Base-by-base conservation (phyloP, 2,329 filamentous ascomycete genomes). In the Mollisiaceae sp. region DNA sequence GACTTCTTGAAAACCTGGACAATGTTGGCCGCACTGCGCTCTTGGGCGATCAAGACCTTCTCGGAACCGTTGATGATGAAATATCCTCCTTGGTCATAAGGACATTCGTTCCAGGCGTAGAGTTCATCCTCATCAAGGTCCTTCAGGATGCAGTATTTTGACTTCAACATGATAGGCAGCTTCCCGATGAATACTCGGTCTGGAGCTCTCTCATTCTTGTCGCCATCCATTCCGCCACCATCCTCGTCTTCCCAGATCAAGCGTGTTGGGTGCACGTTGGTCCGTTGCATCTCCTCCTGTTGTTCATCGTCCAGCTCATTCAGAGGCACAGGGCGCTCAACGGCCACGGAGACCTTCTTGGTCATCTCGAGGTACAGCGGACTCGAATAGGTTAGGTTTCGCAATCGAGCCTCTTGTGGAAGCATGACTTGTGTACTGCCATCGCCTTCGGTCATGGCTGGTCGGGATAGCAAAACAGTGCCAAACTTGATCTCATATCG, bases 1-100 rank as follows among this genome's bases (percentile, higher is more conserved):
- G 94, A 93, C 82, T 99, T 99, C 81, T 97, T 94, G 87, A 99
- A 99, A 35, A 99, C 94, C 80, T 99, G 95, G 5, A 99, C 95
- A 65, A 98, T 99, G 76, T 99, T 99, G 76, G 94, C 95, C 47
- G 95, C 95, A 77, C 94, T 97, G 68, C 95, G 91, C 79, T 99
- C 95, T 78, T 99, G 95, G 1, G 95, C 95, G 74, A 99, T 99
- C 72, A 99, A 82, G 24, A 99, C 95, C 84, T 99, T 99, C 77
- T 99, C 95, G 79, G 92, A 97, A 52, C 95, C 95, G 81, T 99
- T 99, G 84, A 99, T 99, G 74, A 99, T 93, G 76, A 99, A 99
- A 80, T 99, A 99, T 71, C 95, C 95, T 72, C 95, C 95, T 76
- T 97, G 95, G 75, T 99, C 95, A 78, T 97, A 99, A 0, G 95